phyloP scores from a whole-genome alignment of 345 rosid species.

The Garcia nutans region DNA sequence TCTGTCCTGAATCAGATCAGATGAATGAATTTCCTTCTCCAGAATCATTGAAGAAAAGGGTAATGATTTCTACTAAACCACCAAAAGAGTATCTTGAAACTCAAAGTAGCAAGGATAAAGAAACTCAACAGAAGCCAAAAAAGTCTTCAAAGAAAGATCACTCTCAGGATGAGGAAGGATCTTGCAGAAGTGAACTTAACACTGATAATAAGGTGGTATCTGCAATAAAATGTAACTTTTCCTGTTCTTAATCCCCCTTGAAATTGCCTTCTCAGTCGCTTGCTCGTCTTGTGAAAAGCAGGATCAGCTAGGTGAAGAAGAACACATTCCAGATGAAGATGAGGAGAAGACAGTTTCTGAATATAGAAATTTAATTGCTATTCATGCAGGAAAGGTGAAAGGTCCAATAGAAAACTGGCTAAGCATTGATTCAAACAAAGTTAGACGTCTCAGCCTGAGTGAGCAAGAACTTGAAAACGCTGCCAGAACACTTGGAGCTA shows the following conservation, averaged over 20 bases:
- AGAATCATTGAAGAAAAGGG: conserved; percentile 49
- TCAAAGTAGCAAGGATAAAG: conserved; percentile 20
- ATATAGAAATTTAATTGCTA: conserved; percentile 28
- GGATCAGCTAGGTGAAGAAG: conserved; percentile 23
- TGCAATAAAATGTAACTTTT: neutral
- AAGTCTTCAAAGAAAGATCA: conserved; percentile 19
- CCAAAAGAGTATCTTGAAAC: conserved; percentile 65
- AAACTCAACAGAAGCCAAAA: conserved; percentile 2
- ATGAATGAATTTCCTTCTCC: conserved; percentile 64
- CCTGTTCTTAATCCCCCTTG: neutral
- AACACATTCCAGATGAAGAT: conserved; percentile 15
- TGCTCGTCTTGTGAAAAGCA: conserved; percentile 20
- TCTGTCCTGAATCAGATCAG: conserved; percentile 36
- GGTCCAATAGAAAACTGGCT: conserved; percentile 24
- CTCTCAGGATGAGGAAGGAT: conserved; percentile 7
- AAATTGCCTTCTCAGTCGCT: neutral
- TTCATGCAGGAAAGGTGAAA: conserved; percentile 30
- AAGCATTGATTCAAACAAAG: conserved; percentile 17
- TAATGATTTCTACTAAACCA: conserved; percentile 83
- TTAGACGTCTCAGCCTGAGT: conserved; percentile 30
- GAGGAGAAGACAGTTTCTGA: conserved; percentile 26
- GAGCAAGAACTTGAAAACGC: conserved; percentile 29
- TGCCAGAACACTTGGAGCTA: conserved; percentile 15
- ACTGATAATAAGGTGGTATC: conserved; percentile 14
- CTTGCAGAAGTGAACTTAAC: conserved; percentile 20